Evolutionary conservation across 768 basidiomycete genomes (phyloP).

Genomic region (Kwoniella shandongensis): DNA sequence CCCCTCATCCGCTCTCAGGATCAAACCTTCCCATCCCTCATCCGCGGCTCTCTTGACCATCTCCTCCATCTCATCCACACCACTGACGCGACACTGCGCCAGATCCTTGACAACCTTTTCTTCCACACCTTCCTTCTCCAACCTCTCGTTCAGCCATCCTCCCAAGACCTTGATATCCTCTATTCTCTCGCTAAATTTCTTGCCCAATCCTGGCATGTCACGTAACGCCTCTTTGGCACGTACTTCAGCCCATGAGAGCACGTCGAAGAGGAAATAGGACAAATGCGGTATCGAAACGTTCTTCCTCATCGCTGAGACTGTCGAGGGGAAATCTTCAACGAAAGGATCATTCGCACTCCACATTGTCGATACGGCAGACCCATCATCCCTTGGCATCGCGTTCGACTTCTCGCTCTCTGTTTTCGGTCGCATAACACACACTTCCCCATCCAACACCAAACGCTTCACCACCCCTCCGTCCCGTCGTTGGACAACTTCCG

Average conservation of each 20-base stretch:
- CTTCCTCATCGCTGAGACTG: constrained; percentile 41
- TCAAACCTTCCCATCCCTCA: constrained; percentile 50
- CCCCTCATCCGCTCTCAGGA: constrained; percentile 42
- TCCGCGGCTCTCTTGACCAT: constrained; percentile 45
- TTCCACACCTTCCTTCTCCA: constrained; percentile 17
- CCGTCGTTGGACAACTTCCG: constrained; percentile 4
- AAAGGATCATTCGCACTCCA: constrained; percentile 27
- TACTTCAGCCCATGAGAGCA: constrained; percentile 32
- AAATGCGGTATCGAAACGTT: constrained; percentile 27
- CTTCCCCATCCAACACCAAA: constrained; percentile 51
- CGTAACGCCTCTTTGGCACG: constrained; percentile 1
- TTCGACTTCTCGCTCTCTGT: neutral
- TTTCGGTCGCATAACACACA: constrained; percentile 41
- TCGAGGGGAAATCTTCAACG: constrained; percentile 44
- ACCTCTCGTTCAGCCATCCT: constrained; percentile 25
- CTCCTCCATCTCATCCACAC: constrained; percentile 32
- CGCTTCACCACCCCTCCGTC: constrained; percentile 32
- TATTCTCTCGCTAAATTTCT: constrained; percentile 37
- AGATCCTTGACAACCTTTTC: constrained; percentile 29
- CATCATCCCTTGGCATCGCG: constrained; percentile 4
- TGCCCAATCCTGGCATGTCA: constrained; percentile 12
- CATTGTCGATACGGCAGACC: neutral
- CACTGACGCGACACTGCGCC: constrained; percentile 33
- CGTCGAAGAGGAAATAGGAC: constrained; percentile 44
- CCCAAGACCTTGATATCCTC: constrained; percentile 27